Base-by-base conservation (phyloP, 2,329 filamentous ascomycete genomes). In the Exophiala calicioides region DNA sequence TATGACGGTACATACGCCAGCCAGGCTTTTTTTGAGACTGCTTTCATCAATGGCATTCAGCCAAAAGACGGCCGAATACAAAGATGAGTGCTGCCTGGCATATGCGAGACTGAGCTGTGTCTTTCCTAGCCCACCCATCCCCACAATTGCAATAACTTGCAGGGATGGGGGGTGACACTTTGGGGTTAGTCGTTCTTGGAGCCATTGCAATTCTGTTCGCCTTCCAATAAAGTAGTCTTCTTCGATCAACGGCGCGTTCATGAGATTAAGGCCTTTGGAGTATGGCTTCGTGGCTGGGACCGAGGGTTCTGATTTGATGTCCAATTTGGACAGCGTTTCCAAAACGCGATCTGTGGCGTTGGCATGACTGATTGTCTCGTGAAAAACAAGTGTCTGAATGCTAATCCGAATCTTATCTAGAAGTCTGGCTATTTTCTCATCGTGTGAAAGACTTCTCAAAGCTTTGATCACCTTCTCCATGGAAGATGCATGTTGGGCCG, bases 41-140 rank as follows among this genome's bases (percentile, higher is more conserved):
- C 58, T 47, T 55, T 68, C 60, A 20, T 68, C 63, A 34, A 57
- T 69, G 10, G 61, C 63, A 46, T 74, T 68, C 3, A 75, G 32
- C 72, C 70, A 76, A 45, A 75, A 65, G 4, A 68, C 53, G 0
- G 68, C 65, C 1, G 65, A 63, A 53, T 71, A 72, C 6, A 63
- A 57, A 13, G 60, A 38, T 19, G 58, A 57, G 44, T 73, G 53
- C 23, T 46, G 47, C 52, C 61, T 64, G 2, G 62, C 53, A 57
- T 68, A 74, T 33, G 63, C 60, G 4, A 71, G 52, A 5, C 62
- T 58, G 15, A 72, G 60, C 51, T 74, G 66, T 18, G 70, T 73
- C 59, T 74, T 74, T 19, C 68, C 70, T 21, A 74, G 71, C 3
- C 70, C 70, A 12, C 70, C 69, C 2, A 72, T 56, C 10, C 70